Evolutionary conservation across 257 asterid genomes (phyloP).

Genomic region (Solanum verrucosum): DNA sequence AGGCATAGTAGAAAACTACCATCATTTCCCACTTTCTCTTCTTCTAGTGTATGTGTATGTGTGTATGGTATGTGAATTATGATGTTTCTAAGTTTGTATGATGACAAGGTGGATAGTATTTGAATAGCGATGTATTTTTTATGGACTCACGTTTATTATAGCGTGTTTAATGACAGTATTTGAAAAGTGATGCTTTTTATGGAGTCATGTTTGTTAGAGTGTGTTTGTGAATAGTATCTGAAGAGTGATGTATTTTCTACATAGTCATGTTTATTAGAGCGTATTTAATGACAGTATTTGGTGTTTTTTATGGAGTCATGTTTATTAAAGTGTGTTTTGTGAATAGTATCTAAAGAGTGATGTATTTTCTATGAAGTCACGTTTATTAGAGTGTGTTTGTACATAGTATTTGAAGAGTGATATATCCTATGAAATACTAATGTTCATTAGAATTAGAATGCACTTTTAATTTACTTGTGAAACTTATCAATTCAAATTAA

Average conservation of each 20-base stretch:
- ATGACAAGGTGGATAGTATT: not conserved
- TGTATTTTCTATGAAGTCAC: not conserved
- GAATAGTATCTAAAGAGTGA: not conserved
- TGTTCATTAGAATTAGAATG: not conserved
- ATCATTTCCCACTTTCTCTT: not conserved
- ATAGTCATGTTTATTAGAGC: not conserved
- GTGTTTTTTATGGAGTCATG: not conserved
- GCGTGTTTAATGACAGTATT: rapidly evolving
- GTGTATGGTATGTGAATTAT: not conserved
- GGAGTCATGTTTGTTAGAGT: not conserved
- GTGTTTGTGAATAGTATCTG: not conserved
- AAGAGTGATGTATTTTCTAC: not conserved
- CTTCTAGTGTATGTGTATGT: not conserved
- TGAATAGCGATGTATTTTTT: not conserved
- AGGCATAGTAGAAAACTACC: not conserved
- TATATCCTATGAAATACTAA: too few relatives aligned
- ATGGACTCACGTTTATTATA: not conserved
- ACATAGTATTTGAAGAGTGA: not conserved
- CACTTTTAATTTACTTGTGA: not conserved
- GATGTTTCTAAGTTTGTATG: not conserved
- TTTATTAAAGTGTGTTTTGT: not conserved
- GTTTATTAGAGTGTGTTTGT: not conserved
- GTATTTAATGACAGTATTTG: not conserved
- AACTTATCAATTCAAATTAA: not conserved
- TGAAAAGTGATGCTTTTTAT: not conserved